A percentile compares a stretch with the other conserved stretches of the same genome.
These are phyloP conservation scores for Xanthoceras sorbifolium DNA, from an alignment of 345 rosid genomes.

Conservation along the genomic window DNA sequence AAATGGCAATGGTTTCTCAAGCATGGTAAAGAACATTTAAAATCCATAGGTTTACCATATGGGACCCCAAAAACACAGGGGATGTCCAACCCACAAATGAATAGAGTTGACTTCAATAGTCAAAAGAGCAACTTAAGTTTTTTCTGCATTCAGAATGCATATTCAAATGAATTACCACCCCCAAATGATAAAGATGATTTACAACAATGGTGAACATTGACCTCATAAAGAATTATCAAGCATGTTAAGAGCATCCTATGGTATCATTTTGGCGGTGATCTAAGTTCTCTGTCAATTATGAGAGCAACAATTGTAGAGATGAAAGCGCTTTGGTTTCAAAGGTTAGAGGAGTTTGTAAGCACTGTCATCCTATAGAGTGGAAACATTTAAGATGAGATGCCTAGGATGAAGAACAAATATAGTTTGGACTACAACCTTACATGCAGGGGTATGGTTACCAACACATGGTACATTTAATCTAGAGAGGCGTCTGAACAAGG, in stretches of 20 bases:
- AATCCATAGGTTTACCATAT: neutral
- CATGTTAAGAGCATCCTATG: neutral
- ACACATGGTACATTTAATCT: neutral
- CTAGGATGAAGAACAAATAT: neutral
- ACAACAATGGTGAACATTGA: neutral
- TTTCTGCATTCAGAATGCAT: neutral
- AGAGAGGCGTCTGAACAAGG: neutral
- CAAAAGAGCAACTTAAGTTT: neutral
- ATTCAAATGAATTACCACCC: neutral
- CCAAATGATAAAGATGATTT: neutral
- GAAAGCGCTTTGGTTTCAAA: neutral
- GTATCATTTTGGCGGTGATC: neutral
- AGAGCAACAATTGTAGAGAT: neutral
- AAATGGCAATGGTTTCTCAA: slow-evolving; percentile 6
- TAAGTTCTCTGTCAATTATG: neutral
- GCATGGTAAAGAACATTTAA: neutral
- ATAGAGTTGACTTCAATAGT: neutral
- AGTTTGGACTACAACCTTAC: neutral
- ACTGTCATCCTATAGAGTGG: slow-evolving; percentile 5
- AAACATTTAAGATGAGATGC: neutral
- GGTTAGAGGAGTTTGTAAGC: neutral
- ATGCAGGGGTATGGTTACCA: neutral
- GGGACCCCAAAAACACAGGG: neutral
- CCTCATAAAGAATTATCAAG: neutral
- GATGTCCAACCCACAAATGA: neutral